A percentile compares a stretch with the other conserved stretches of the same genome.
Conservation (phyloP, 768 basidiomycete genomes). For the Paxillus ammoniavirescens region DNA sequence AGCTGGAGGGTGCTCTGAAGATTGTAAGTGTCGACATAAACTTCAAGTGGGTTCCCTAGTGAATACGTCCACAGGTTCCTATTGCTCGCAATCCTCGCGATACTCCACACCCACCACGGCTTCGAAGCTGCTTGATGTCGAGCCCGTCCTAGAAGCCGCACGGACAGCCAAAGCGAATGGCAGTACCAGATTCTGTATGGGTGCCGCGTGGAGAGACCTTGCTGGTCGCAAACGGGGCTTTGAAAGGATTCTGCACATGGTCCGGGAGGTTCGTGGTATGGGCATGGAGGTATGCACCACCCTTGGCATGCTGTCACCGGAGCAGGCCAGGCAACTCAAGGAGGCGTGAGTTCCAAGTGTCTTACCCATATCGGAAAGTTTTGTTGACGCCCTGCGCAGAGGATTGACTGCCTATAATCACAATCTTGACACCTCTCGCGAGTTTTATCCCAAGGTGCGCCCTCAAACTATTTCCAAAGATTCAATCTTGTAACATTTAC, state of each 20-base stretch:
- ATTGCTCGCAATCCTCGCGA: constrained; percentile 96
- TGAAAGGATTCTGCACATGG: constrained; percentile 91
- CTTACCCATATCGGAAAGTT: neutral
- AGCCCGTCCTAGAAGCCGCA: constrained; percentile 91
- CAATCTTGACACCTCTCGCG: constrained; percentile 96
- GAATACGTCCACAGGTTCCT: constrained; percentile 61
- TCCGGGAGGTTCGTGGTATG: constrained; percentile 86
- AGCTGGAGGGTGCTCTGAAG: constrained; percentile 96
- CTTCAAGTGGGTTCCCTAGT: neutral
- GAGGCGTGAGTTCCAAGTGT: constrained; percentile 66
- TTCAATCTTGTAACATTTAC: constrained; percentile 1
- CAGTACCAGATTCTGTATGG: constrained; percentile 98
- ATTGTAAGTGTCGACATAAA: constrained; percentile 59
- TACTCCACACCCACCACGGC: constrained; percentile 89
- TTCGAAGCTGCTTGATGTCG: constrained; percentile 81
- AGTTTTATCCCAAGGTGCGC: constrained; percentile 87
- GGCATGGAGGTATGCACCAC: constrained; percentile 99
- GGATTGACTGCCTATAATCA: constrained; percentile 98
- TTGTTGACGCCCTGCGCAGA: constrained; percentile 33
- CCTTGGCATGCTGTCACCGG: constrained; percentile 92
- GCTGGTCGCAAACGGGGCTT: constrained; percentile 92
- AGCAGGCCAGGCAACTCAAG: constrained; percentile 89
- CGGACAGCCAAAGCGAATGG: constrained; percentile 94
- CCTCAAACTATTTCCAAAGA: neutral
- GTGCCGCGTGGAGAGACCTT: constrained; percentile 96